Conservation (phyloP, 2,329 filamentous ascomycete genomes). For the Colletotrichum sp. region DNA sequence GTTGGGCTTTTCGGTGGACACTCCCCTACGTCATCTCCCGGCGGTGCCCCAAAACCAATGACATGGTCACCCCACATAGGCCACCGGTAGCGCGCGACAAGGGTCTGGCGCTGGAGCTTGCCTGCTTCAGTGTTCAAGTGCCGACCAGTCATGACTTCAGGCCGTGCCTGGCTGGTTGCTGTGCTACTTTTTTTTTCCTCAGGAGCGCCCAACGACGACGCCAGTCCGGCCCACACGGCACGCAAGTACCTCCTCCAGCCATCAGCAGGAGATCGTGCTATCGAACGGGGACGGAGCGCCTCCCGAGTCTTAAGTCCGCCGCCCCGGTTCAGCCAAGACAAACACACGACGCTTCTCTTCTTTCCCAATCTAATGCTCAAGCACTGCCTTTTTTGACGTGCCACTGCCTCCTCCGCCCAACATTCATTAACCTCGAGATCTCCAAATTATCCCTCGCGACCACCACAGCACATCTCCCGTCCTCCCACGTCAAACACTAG, state of each 20-base stretch:
- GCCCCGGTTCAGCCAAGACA: neutral
- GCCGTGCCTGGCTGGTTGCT: neutral
- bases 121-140: conserved; percentile 10
- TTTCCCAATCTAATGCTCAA: conserved; percentile 1
- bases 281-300: conserved; percentile 3
- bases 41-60: conserved; percentile 3
- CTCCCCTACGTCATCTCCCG: conserved; percentile 8
- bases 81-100: neutral
- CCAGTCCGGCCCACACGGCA: conserved; percentile 4
- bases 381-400: conserved; percentile 14
- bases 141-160: conserved; percentile 19
- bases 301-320: conserved; percentile 10
- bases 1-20: neutral
- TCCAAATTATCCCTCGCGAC: neutral
- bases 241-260: neutral
- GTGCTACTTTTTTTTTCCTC: neutral
- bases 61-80: conserved; percentile 19
- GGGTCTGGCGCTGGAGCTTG: neutral
- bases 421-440: conserved; percentile 1
- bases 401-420: neutral
- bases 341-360: neutral
- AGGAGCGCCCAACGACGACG: neutral
- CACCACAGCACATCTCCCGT: neutral
- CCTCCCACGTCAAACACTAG: neutral
- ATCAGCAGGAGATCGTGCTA: neutral